Evolutionary conservation across 1,139 yeast species (phyloP), one percentile per base, ranked within the genome.

Genomic region (Scheffersomyces illinoinensis): DNA sequence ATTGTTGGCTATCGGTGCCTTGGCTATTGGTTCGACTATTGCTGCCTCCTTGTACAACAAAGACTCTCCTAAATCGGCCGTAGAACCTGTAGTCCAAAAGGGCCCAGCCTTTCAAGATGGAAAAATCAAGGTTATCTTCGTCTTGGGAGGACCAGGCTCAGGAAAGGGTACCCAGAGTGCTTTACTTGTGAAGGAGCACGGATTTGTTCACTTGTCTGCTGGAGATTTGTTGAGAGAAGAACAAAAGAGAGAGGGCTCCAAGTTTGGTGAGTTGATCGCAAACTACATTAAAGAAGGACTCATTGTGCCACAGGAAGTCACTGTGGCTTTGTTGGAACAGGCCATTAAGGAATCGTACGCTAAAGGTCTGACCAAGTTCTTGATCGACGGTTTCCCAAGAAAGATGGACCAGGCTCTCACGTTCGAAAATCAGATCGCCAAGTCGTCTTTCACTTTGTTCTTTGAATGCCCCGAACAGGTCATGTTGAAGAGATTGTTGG

Each of bases 111-210:
- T 90, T 70, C 73, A 84, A 5, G 81, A 82, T 4, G 88, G 87
- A 50, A 85, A 88, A 59, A 85, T 91, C 46, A 85, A 91, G 46
- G 97, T 95, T 7, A 83, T 95, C 39, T 95, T 91, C 72, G 97
- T 95, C 7, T 84, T 95, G 50, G 97, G 97, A 47, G 92, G 93
- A 1, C 93, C 93, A 3, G 98, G 99, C 18, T 89, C 97, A 19
- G 99, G 99, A 51, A 95, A 95, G 72, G 99, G 99, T 59, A 95
- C 99, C 1, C 99, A 95, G 76, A 92, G 98, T 78, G 90, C 88
- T 52, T 90, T 85, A 68, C 82, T 95, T 59, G 98, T 95, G 53
- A 76, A 82, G 21, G 91, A 93, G 68, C 90, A 85, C 71, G 88
- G 90, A 17, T 95, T 93, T 72, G 87, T 90, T 50, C 99, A 95